Base-by-base conservation (phyloP, 495 filamentous ascomycete species). In the Hypoxylon perforatum region DNA sequence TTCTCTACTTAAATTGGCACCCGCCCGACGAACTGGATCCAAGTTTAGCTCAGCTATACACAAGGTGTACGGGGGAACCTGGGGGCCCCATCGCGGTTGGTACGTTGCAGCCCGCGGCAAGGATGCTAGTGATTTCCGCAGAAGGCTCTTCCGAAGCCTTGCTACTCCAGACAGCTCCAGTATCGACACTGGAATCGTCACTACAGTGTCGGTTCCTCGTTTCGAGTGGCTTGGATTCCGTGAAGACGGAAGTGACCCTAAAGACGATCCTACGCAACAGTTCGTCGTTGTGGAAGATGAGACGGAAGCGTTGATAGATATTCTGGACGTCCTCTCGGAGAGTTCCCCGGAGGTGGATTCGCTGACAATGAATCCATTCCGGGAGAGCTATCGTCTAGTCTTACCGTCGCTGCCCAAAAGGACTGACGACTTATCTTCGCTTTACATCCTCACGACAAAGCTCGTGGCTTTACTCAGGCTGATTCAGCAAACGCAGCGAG, bases 71-170 rank as follows among this genome's bases (percentile, higher is more conserved):
- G 12, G 28, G 5, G 60, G 60, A 19, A 33, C 17, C 9, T 63
- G 61, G 61, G 61, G 61, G 9, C 61, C 61, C 38, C 28, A 63
- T 51, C 12, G 4, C 9, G 46, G 44, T 23, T 57, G 18, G 45
- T 36, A 50, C 6, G 3, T 63, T 25, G 18, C 12, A 8, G 12
- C 8, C 17, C 42, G 60, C 4, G 44, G 45, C 23, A 63, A 39
- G 12, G 46, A 63, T 11, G 3, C 2, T 14, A 50, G 33, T 19
- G 52, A 63, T 38, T 63, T 45, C n/a, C 46, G 48, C 21, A 57
- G 52, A 46, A 22, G 61, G 36, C 6, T 63, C 11, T 63, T 63
- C 38, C 61, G 61, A 21, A 63, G 60, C n/a, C 44, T 63, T 33
- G 60, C 60, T 30, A n/a, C 46, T 28, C 52, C 42, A 22, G 41